Evolutionary conservation across 768 basidiomycete genomes (phyloP), one percentile per base, ranked within the genome.

Genomic region (Porphyrellus cyaneotinctus): DNA sequence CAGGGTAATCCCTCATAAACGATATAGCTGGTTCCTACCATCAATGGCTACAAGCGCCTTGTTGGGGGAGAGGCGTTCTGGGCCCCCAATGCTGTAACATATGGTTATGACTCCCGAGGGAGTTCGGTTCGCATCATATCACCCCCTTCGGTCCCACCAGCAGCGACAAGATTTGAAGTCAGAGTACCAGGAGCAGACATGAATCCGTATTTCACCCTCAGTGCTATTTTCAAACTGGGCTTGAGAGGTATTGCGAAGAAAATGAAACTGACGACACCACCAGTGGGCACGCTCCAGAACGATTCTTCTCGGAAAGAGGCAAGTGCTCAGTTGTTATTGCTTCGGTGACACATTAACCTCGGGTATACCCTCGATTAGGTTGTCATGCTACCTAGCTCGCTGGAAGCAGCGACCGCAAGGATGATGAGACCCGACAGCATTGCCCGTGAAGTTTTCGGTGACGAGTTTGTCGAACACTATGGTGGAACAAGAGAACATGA

Each of bases 171-270:
- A 44, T 81, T 99, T 62, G 97, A 99, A 74, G 74, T 99, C 14
- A 87, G 97, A 49, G 83, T 98, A 17, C 95, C 97, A 2, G 97
- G 97, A 23, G 97, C 97, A 35, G 97, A 99, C 64, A 91, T 97
- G 82, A 94, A 95, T 71, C 90, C 93, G 1, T 90, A 94, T 71
- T 91, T 88, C 58, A 83, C 93, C 0, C 72, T 98, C 39, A 85
- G 88, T 44, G 87, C 95, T 4, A 87, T 97, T 56, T 92, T 97
- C 68, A 76, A 82, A 18, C 74, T 95, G 26, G 97, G 97, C 10
- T 65, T 97, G 24, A 79, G 92, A 52, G 97, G 97, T 2, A 92
- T 99, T 51, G 79, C 84, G 70, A 87, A 85, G 72, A 81, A 87
- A 67, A 68, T 88, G 54, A 56, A 74, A 13, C 70, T 98, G 38